Base-by-base conservation (phyloP, 2,329 filamentous ascomycete genomes). In the Nemania sp. region DNA sequence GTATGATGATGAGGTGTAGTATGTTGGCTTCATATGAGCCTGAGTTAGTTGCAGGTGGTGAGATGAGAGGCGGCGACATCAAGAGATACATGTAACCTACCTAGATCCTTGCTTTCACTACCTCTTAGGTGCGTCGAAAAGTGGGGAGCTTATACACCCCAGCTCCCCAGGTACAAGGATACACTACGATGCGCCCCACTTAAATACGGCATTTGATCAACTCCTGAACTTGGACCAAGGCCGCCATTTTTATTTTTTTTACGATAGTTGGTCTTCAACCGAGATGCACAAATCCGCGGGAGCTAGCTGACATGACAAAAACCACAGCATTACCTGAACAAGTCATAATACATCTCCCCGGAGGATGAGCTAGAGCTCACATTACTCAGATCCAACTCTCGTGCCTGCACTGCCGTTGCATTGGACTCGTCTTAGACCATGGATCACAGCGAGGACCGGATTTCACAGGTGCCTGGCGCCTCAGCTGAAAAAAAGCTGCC, bases 401-500 rank as follows among this genome's bases (percentile, higher is more conserved):
- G 55, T 3, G 47, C 43, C 46, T 12, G 51, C n/a, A 13, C 32
- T 43, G 18, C 29, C 49, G 42, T 39, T 25, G 29, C 51, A 29
- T 45, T 12, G 32, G 15, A 40, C 40, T 20, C 21, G 21, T 29
- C n/a, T 20, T 9, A 18, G 13, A 60, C n/a, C 34, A 60, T 63
- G 60, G 53, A 54, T 21, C 48, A 37, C 35, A 3, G 32, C 45
- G 37, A 17, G 37, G 40, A 57, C 45, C 48, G 56, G 15, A 39
- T 32, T 62, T 60, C 59, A 34, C 69, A 67, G 64, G 54, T 64
- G 61, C 59, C 70, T 65, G 37, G 55, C 17, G 51, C 50, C 46
- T 34, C 62, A 15, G 45, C 60, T 9, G 42, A 60, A 43, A 45
- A 60, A 43, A 74, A 74, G 42, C 65, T 73, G 35, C 68, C 71